Conservation (phyloP, 2,329 filamentous ascomycete species). For the Claviceps maximensis region DNA sequence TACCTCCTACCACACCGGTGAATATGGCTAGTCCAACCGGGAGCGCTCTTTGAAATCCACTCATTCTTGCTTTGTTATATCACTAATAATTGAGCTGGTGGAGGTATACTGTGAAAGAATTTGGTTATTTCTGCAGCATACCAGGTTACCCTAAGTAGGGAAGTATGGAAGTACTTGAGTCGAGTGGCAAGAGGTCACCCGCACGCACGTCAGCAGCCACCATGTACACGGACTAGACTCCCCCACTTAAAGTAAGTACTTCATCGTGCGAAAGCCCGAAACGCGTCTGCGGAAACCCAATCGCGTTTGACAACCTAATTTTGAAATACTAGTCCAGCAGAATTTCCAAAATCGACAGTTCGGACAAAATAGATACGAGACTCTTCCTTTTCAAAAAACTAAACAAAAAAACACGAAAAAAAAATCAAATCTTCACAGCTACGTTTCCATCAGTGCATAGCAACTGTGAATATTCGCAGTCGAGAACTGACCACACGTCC, state of each 20-base stretch:
- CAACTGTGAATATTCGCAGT: not conserved
- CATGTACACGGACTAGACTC: not conserved
- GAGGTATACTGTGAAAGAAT: not conserved
- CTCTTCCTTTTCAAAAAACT: too few species aligned
- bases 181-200: not conserved
- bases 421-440: not conserved
- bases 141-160: too few species aligned
- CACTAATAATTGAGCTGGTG: not conserved
- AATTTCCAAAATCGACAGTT: not conserved
- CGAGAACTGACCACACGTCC: not conserved
- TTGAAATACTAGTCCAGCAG: too few species aligned
- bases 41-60: constrained; percentile 21
- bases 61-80: constrained; percentile 12
- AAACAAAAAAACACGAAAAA: too few species aligned
- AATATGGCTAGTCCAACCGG: constrained; percentile 24
- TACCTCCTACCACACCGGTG: constrained; percentile 24
- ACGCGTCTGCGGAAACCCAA: constrained; percentile 15
- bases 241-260: constrained; percentile 2
- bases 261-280: constrained; percentile 1
- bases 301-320: constrained; percentile 12
- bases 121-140: not conserved
- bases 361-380: not conserved
- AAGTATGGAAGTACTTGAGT: too few species aligned
- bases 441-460: not conserved
- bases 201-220: not conserved